phyloP scores from a whole-genome alignment of 768 basidiomycete genomes.

The Hemileccinum rubropunctum region DNA sequence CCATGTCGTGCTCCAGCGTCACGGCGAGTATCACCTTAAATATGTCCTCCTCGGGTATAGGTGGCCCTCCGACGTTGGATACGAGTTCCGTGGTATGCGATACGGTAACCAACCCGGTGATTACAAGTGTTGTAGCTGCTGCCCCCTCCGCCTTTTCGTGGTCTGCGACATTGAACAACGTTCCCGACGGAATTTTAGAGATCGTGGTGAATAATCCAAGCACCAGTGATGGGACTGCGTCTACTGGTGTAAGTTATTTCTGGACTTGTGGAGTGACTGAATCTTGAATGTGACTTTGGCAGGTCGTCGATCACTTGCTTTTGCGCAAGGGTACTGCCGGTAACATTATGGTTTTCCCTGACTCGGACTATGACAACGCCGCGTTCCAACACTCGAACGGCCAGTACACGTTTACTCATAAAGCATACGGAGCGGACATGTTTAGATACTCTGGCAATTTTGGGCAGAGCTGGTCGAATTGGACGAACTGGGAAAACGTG shows the following conservation, averaged over 20 bases:
- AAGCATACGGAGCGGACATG: constrained; percentile 81
- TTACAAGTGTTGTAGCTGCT: constrained; percentile 51
- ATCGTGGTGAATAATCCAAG: constrained; percentile 62
- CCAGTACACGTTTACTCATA: constrained; percentile 76
- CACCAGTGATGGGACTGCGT: constrained; percentile 37
- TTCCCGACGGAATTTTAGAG: constrained; percentile 81
- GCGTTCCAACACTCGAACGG: constrained; percentile 58
- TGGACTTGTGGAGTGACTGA: neutral
- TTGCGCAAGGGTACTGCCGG: constrained; percentile 71
- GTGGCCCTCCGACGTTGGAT: constrained; percentile 52
- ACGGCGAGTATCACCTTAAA: constrained; percentile 62
- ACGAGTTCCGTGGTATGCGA: constrained; percentile 44
- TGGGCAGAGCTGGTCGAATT: constrained; percentile 78
- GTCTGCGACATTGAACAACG: constrained; percentile 67
- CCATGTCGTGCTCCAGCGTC: constrained; percentile 73
- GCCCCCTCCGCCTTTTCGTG: constrained; percentile 65
- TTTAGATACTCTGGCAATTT: constrained; percentile 88
- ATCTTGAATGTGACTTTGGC: constrained; percentile 8
- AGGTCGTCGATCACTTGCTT: constrained; percentile 74
- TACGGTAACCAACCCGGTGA: constrained; percentile 45
- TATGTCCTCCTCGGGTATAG: constrained; percentile 66
- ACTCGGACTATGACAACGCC: constrained; percentile 68
- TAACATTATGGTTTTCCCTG: constrained; percentile 88
- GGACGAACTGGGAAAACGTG: constrained; percentile 75
- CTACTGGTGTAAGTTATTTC: constrained; percentile 54